These are phyloP conservation scores for Alternaria ventricosa DNA, from an alignment of 2,329 filamentous ascomycete species.

Conservation along the genomic window DNA sequence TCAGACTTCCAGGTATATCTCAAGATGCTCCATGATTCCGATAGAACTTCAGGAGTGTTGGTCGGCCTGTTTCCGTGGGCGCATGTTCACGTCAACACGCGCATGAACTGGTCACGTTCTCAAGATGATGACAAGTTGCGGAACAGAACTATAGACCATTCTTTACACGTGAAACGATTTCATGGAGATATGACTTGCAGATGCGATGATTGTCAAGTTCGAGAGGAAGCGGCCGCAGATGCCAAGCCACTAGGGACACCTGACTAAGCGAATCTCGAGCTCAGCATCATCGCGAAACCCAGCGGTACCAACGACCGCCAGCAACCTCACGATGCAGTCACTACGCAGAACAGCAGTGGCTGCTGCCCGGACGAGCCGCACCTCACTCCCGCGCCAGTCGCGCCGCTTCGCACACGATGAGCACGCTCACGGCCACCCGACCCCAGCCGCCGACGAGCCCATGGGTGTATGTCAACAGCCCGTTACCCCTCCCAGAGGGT, in stretches of 20 bases:
- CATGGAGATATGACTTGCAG: neutral
- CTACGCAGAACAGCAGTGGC: conserved; percentile 52
- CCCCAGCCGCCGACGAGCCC: conserved; percentile 54
- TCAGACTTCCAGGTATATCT: neutral
- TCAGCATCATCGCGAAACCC: conserved; percentile 34
- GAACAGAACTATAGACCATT: neutral
- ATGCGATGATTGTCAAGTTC: neutral
- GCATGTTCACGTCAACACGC: neutral
- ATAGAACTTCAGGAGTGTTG: neutral
- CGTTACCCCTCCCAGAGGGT: conserved; percentile 12
- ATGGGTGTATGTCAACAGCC: conserved; percentile 56
- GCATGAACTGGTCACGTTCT: neutral
- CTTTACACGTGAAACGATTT: neutral
- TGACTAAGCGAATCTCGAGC: conserved; percentile 28
- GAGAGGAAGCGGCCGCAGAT: neutral
- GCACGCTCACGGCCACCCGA: conserved; percentile 43
- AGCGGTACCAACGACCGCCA: conserved; percentile 26
- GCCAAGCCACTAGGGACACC: conserved; percentile 23
- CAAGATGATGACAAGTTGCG: neutral
- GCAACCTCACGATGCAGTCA: conserved; percentile 52
- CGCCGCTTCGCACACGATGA: conserved; percentile 51
- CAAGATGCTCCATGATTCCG: neutral
- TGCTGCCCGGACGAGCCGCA: conserved; percentile 50
- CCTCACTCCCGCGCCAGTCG: conserved; percentile 45
- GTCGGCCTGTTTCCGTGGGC: neutral